Evolutionary conservation across 2,329 filamentous ascomycete genomes (phyloP), one percentile per base, ranked within the genome.

Genomic region (Zasmidium citrigriseum): DNA sequence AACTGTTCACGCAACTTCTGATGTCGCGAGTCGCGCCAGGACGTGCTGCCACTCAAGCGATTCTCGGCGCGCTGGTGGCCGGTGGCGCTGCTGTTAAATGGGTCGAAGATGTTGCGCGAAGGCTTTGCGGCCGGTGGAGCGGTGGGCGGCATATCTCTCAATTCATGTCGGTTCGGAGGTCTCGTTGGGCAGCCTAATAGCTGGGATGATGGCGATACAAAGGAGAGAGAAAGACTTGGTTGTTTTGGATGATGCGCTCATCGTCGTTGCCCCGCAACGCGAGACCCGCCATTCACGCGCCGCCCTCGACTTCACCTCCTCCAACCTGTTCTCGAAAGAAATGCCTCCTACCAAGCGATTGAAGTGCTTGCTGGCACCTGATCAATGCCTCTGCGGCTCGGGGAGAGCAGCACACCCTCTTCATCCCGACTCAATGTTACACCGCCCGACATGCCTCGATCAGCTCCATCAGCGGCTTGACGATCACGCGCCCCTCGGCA

Each of bases 1-100:
- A 90, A 90, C 72, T 96, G 91, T 68, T 81, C 80, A 48, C 82
- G 80, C 41, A 96, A 80, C 75, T 93, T 95, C 54, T 80, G 74
- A 46, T 81, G 83, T 45, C 90, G 84, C 14, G 86, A 88, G 52
- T 86, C 80, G 22, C 90, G 86, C 91, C 91, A 96, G 70, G 84
- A 82, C 64, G 78, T 86, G 66, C 80, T 83, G 22, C 83, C 82
- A 1, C 84, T 83, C 1, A 88, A 80, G 2, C 78, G 76, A 59
- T 85, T 87, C 59, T 93, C 89, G 45, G 89, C 85, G 44, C 86
- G 83, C 75, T 96, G 92, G 72, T 96, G 91, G 70, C 84, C 87
- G 68, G 86, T 91, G 75, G 96, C 92, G 62, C 91, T 93, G 68
- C 91, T 96, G 72, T 93, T 97, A 93, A 93, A 97, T 75, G 96